A percentile compares a stretch with the other conserved stretches of the same genome.
Evolutionary conservation across 345 rosid genomes (phyloP).

Genomic region (Eucalyptus regnans): DNA sequence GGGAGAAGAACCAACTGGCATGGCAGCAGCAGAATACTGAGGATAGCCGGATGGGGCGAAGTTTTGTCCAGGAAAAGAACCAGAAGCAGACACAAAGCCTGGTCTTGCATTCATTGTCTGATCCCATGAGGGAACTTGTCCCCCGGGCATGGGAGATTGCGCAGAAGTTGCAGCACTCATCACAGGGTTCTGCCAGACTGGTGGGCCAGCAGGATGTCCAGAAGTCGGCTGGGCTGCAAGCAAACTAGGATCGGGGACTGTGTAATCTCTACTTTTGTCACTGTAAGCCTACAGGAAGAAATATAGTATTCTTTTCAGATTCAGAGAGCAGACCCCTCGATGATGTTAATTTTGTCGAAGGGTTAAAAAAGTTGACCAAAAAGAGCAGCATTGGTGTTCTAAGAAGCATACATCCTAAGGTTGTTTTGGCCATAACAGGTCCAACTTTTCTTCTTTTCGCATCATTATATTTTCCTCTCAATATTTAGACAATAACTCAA

Average conservation of each 20-base stretch:
- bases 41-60: background rate
- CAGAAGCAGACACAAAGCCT: background rate
- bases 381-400: constrained; percentile 9
- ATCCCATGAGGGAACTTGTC: constrained; percentile 37
- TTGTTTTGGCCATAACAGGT: constrained; percentile 16
- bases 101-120: constrained; percentile 14
- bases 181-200: constrained; percentile 53
- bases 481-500: constrained; percentile 42
- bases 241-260: constrained; percentile 50
- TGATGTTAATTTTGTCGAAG: background rate
- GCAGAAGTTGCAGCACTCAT: constrained; percentile 4
- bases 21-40: background rate
- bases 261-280: constrained; percentile 95
- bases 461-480: constrained; percentile 12
- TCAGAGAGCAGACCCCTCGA: background rate
- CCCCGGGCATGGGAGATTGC: constrained; percentile 20
- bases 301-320: background rate
- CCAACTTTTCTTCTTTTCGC: constrained; percentile 25
- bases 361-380: background rate
- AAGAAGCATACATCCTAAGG: constrained; percentile 39
- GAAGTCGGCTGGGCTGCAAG: constrained; percentile 37
- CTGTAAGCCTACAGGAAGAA: constrained; percentile 51
- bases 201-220: constrained; percentile 26
- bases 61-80: background rate
- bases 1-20: background rate